Evolutionary conservation across 306 rosid genomes (phyloP), one percentile per base, ranked within the genome.

Genomic region (Astragalus glycyphyllos): DNA sequence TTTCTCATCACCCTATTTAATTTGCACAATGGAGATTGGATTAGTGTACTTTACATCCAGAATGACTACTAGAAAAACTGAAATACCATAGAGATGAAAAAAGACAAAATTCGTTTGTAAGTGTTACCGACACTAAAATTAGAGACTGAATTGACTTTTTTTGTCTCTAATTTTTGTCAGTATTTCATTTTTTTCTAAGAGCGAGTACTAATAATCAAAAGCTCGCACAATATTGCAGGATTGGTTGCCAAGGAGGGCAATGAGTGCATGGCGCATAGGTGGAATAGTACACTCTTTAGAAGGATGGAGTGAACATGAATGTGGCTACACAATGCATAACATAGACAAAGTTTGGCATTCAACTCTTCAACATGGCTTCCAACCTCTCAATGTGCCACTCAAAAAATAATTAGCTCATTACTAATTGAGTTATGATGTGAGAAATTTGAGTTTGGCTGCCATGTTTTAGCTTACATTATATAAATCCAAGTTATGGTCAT

Each of bases 251-350:
- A 87, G 96, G 56, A 84, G 85, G 72, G 92, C 83, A 40, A 93
- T 93, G 96, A 93, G 94, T 69, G 97, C 88, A n/a, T 85, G 96
- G 85, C 85, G 96, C 12, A 65, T 87, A 37, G 96, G 86, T 0
- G 96, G 92, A 0, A 80, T 87, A 45, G 68, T 93, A 34, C 92
- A 94, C 41, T 85, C 79, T 3, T 54, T 87, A 13, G 95, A 90
- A 80, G 89, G 83, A 5, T 87, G 92, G 96, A 83, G 35, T 6
- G 89, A 80, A 46, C 84, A 94, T 35, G 94, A 90, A 32, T 87
- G 92, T 2, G 94, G 92, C 0, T 15, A 76, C 40, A 48, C 66
- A 15, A 79, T 84, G 83, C 68, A 72, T 0, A 65, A 85, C 58
- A 26, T 82, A 11, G 85, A 90, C 49, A 66, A 74, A 41, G 88